Conservation (phyloP, 192 early-diverging fungal genomes). For the Allomyces macrogynus region DNA sequence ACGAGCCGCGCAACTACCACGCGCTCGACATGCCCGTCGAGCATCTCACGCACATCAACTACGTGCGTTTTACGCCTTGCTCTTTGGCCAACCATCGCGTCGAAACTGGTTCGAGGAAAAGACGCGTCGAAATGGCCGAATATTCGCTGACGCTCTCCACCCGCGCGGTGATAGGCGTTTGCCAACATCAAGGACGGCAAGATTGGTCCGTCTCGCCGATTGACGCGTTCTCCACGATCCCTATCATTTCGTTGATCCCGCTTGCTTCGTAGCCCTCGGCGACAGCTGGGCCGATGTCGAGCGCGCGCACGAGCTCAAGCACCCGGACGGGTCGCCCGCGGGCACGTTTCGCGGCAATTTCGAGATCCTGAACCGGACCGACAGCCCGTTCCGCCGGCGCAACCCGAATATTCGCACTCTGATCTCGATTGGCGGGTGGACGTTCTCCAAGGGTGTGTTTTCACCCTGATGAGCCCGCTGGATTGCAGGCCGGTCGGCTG, state of each 20-base stretch:
- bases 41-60: neutral
- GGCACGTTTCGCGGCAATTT: conserved; percentile 20
- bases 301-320: neutral
- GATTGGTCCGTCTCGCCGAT: neutral
- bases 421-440: conserved; percentile 63
- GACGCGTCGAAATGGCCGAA: too few species aligned
- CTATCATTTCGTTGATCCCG: too few species aligned
- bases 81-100: too few species aligned
- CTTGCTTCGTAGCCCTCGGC: neutral
- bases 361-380: conserved; percentile 35
- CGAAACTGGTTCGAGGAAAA: too few species aligned
- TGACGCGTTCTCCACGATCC: too few species aligned
- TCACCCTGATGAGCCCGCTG: too few species aligned
- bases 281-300: neutral
- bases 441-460: neutral
- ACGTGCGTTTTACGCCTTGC: neutral
- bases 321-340: neutral
- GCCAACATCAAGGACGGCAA: neutral
- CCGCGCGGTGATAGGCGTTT: neutral
- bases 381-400: conserved; percentile 20
- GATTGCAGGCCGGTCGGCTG: too few species aligned
- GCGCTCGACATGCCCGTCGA: neutral
- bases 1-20: neutral
- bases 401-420: conserved; percentile 46
- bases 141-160: too few species aligned